phyloP scores from a whole-genome alignment of 148 eudicot genomes.

The Tetragonia tetragonoides region DNA sequence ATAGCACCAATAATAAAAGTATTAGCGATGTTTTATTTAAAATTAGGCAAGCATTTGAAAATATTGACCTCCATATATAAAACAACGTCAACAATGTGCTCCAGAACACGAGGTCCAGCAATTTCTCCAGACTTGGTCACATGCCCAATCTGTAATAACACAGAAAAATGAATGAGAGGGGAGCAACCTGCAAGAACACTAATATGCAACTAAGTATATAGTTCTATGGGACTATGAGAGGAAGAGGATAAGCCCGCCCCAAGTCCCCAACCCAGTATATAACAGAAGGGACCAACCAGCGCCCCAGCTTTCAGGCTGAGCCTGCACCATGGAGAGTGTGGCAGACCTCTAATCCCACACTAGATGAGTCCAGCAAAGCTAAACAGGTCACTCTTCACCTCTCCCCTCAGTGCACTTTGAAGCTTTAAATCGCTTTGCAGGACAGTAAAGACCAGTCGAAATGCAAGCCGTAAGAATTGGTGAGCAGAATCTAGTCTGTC shows the following conservation, averaged over 20 bases:
- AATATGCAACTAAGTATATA: not conserved
- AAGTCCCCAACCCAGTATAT: not conserved
- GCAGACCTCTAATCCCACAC: not conserved
- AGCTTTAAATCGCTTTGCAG: too few relatives aligned
- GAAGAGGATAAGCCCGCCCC: not conserved
- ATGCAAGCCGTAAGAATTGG: not conserved
- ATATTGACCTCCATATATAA: slow-evolving; percentile 76
- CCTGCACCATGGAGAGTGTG: too few relatives aligned
- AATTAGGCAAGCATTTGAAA: not conserved
- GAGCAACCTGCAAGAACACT: slow-evolving; percentile 2
- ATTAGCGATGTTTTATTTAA: not conserved
- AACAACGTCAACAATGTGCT: slow-evolving; percentile 96
- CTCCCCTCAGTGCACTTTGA: too few relatives aligned
- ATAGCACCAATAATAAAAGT: not conserved
- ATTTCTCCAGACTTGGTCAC: slow-evolving; percentile 90
- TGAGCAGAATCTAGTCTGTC: not conserved
- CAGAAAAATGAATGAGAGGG: slow-evolving; percentile 20
- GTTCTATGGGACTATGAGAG: not conserved
- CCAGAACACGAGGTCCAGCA: slow-evolving; percentile 96
- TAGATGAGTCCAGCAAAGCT: not conserved
- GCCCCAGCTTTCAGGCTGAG: not conserved
- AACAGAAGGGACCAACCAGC: not conserved
- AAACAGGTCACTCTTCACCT: too few relatives aligned
- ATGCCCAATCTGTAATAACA: slow-evolving; percentile 73
- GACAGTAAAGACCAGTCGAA: too few relatives aligned